These are phyloP conservation scores for Fusarium sp. DNA, from an alignment of 2,329 filamentous ascomycete species.

Conservation along the genomic window DNA sequence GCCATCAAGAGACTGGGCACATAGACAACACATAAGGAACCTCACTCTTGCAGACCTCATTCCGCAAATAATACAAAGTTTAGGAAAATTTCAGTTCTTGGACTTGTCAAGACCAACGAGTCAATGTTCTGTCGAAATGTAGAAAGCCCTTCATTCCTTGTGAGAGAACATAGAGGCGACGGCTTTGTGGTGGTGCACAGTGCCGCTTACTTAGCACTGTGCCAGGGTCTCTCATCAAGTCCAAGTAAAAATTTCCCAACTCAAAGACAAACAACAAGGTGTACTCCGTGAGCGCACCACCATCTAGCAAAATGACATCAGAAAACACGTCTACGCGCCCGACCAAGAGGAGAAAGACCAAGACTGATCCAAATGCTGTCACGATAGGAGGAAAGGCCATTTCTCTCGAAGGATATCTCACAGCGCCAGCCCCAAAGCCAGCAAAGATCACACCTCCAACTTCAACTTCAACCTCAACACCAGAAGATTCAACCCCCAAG, in stretches of 20 bases:
- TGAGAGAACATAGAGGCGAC: neutral
- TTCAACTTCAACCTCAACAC: conserved; percentile 11
- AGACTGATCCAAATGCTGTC: conserved; percentile 49
- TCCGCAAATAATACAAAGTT: neutral
- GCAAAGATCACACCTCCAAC: conserved; percentile 26
- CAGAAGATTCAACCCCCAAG: conserved; percentile 7
- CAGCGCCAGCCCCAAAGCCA: conserved; percentile 46
- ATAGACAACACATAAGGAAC: neutral
- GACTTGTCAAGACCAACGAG: too few relatives aligned
- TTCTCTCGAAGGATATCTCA: conserved; percentile 59
- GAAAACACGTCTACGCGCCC: conserved; percentile 41
- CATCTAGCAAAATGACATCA: conserved; percentile 39
- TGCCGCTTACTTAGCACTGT: neutral
- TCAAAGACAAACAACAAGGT: neutral
- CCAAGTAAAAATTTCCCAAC: conserved; percentile 21
- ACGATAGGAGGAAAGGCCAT: conserved; percentile 59
- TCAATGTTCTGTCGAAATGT: neutral
- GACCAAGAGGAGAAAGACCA: conserved; percentile 51
- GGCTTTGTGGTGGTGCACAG: neutral
- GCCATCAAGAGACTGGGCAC: neutral
- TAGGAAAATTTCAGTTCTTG: neutral
- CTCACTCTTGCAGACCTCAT: neutral
- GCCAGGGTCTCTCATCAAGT: neutral
- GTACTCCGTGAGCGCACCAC: neutral
- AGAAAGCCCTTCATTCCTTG: neutral